These are phyloP conservation scores for Hirsutella rhossiliensis DNA, from an alignment of 2,329 filamentous ascomycete genomes.

Conservation along the genomic window DNA sequence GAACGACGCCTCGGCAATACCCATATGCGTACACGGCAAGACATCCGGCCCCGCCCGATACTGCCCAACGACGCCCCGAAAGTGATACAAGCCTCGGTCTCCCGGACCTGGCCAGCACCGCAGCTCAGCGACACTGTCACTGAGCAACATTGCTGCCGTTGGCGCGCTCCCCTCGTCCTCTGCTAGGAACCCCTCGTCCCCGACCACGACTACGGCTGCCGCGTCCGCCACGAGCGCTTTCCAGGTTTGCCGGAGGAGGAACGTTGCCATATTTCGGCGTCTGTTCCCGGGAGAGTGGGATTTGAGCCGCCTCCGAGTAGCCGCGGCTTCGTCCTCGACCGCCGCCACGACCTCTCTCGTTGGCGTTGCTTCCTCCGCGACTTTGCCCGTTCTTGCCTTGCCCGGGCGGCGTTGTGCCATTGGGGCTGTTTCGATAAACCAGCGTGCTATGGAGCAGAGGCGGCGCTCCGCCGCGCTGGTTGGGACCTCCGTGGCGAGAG, in stretches of 20 bases:
- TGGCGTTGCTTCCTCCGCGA: constrained; percentile 10
- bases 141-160: background rate
- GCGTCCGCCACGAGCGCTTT: constrained; percentile 28
- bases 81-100: too few relatives aligned
- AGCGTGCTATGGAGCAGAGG: constrained; percentile 38
- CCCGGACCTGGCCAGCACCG: too few relatives aligned
- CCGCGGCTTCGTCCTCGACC: constrained; percentile 21
- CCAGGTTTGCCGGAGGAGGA: constrained; percentile 47
- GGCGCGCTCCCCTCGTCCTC: constrained; percentile 21
- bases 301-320: constrained; percentile 10
- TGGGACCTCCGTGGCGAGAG: constrained; percentile 25
- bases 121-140: too few relatives aligned
- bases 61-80: too few relatives aligned
- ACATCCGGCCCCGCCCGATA: too few relatives aligned
- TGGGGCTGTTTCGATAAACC: constrained; percentile 34
- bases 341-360: constrained; percentile 11
- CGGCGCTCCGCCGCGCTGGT: constrained; percentile 24
- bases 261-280: constrained; percentile 37
- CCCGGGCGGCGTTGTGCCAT: constrained; percentile 12
- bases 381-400: constrained; percentile 18
- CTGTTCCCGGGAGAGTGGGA: constrained; percentile 8
- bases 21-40: too few relatives aligned
- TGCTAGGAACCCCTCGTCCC: constrained; percentile 21
- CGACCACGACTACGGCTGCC: constrained; percentile 27
- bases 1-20: too few relatives aligned